These are phyloP conservation scores for Nannochloris sp. DNA, from an alignment of 139 green algal genomes.

Conservation along the genomic window DNA sequence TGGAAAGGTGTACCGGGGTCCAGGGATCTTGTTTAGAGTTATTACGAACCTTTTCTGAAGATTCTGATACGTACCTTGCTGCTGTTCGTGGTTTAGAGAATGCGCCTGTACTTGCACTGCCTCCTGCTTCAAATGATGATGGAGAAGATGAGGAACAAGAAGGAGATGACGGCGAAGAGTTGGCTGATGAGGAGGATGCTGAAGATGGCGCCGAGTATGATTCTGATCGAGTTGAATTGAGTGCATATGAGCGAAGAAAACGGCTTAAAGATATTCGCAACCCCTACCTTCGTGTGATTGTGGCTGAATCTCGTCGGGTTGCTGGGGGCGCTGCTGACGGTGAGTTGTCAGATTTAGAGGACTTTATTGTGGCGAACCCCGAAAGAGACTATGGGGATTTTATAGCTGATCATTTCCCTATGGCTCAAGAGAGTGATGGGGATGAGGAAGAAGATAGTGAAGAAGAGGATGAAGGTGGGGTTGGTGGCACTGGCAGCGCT, in stretches of 20 bases:
- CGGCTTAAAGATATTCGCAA: constrained; percentile 12
- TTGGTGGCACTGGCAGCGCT: too few relatives aligned
- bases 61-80: background rate
- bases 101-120: constrained; percentile 8
- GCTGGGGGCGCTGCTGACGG: constrained; percentile 1
- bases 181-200: background rate
- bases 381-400: background rate
- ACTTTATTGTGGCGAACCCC: constrained; percentile 33
- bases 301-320: constrained; percentile 8
- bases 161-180: background rate
- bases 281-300: constrained; percentile 20
- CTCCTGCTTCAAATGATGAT: background rate
- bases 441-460: background rate
- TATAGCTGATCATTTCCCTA: constrained; percentile 8
- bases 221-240: background rate
- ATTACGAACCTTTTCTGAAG: background rate
- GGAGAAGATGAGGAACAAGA: background rate
- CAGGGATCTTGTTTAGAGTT: background rate
- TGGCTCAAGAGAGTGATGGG: background rate
- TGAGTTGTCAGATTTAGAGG: constrained; percentile 31
- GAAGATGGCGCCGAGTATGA: background rate
- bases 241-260: background rate
- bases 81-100: background rate
- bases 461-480: too few relatives aligned
- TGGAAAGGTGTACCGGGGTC: background rate